Conservation (phyloP, 2,329 filamentous ascomycete species). For the Blastomyces gilchristii region DNA sequence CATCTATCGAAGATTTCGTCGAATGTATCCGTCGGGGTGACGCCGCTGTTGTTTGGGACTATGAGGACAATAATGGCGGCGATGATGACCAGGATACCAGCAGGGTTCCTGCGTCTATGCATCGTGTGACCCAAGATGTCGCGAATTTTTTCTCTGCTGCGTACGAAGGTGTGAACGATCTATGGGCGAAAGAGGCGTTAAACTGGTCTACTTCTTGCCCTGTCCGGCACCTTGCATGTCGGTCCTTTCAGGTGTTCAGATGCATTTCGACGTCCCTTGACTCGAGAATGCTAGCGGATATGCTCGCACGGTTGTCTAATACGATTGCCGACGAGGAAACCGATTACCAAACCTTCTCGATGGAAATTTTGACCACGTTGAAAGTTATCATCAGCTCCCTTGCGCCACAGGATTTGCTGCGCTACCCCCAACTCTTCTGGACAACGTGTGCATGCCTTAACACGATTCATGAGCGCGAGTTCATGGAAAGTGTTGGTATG, state of each 20-base stretch:
- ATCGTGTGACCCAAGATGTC: slow-evolving; percentile 68
- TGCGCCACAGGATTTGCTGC: slow-evolving; percentile 64
- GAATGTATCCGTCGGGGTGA: slow-evolving; percentile 80
- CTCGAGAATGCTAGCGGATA: slow-evolving; percentile 89
- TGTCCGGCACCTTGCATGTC: slow-evolving; percentile 85
- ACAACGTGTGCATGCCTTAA: slow-evolving; percentile 92
- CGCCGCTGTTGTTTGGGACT: slow-evolving; percentile 77
- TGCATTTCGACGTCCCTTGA: slow-evolving; percentile 87
- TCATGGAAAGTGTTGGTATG: slow-evolving; percentile 84
- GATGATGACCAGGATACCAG: slow-evolving; percentile 60
- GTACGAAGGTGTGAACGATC: slow-evolving; percentile 76
- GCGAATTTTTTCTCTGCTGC: slow-evolving; percentile 75
- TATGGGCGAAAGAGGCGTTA: slow-evolving; percentile 82
- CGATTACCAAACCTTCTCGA: slow-evolving; percentile 92
- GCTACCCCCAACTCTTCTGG: slow-evolving; percentile 97
- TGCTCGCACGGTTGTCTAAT: slow-evolving; percentile 89
- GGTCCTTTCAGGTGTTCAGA: slow-evolving; percentile 94
- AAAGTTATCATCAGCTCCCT: slow-evolving; percentile 84
- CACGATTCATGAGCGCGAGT: slow-evolving; percentile 93
- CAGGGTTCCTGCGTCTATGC: slow-evolving; percentile 81
- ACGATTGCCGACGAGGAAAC: slow-evolving; percentile 91
- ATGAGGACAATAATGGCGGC: slow-evolving; percentile 81
- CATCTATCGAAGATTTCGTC: slow-evolving; percentile 75
- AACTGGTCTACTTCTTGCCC: slow-evolving; percentile 96
- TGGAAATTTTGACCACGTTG: slow-evolving; percentile 92